Conservation (phyloP, 192 early-diverging fungal genomes). For the Gaertneriomyces semiglobifer region DNA sequence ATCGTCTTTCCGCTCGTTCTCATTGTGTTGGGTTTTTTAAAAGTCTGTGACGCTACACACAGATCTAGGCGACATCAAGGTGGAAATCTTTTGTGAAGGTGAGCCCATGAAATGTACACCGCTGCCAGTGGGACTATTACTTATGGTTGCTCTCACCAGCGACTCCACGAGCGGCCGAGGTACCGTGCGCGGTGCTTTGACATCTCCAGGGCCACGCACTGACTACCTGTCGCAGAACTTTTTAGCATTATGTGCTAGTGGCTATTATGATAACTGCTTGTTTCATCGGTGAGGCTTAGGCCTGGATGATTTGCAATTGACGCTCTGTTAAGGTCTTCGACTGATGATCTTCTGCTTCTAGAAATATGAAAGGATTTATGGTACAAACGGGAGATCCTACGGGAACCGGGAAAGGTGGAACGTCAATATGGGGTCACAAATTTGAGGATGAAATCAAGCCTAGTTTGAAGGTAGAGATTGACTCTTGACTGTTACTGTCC, state of each 20-base stretch:
- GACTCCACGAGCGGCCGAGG: constrained; percentile 73
- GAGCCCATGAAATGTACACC: constrained; percentile 10
- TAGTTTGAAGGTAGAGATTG: constrained; percentile 59
- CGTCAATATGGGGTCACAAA: constrained; percentile 41
- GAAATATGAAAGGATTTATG: constrained; percentile 59
- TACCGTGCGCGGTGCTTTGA: constrained; percentile 6
- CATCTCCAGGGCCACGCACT: not conserved
- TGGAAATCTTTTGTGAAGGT: constrained; percentile 90
- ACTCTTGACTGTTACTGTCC: not conserved
- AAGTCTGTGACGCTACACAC: constrained; percentile 84
- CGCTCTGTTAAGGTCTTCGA: constrained; percentile 42
- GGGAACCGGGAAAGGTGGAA: constrained; percentile 51
- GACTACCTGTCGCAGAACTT: constrained; percentile 67
- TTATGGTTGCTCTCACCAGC: not conserved
- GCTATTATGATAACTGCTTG: constrained; percentile 84
- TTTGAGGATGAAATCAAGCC: constrained; percentile 55
- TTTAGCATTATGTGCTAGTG: constrained; percentile 88
- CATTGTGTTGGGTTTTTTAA: not conserved
- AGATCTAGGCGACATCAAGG: constrained; percentile 89
- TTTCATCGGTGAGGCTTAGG: constrained; percentile 65
- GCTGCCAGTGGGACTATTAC: not conserved
- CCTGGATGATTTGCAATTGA: constrained; percentile 17
- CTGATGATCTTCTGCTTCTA: constrained; percentile 79
- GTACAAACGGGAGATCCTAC: constrained; percentile 57
- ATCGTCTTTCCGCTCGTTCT: too few species aligned